Percentiles rank a stretch among this genome's conserved stretches.
Conservation (phyloP, 495 filamentous ascomycete species). For the Tetracladium setigerum region DNA sequence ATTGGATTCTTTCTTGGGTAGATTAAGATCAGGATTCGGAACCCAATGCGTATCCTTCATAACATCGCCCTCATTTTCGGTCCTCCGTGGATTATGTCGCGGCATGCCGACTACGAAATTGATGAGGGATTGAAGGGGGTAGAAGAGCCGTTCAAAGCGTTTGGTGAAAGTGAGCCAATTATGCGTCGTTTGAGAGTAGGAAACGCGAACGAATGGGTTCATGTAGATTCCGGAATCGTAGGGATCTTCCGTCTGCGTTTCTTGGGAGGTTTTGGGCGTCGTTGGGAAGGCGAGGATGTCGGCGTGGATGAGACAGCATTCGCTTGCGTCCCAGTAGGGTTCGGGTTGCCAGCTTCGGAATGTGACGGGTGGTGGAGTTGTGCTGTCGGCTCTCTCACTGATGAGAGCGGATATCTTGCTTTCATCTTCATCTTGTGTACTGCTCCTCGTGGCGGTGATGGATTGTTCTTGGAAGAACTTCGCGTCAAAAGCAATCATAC, state of each 20-base stretch:
- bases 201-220: slow-evolving; percentile 66
- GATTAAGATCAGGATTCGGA: slow-evolving; percentile 12
- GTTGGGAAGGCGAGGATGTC: slow-evolving; percentile 47
- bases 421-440: no score
- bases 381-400: neutral
- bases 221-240: slow-evolving; percentile 54
- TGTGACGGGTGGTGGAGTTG: neutral
- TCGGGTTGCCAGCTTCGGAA: slow-evolving; percentile 50
- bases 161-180: slow-evolving; percentile 46
- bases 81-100: slow-evolving; percentile 48
- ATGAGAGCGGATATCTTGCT: no score
- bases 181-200: slow-evolving; percentile 48
- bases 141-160: slow-evolving; percentile 53
- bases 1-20: neutral
- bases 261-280: slow-evolving; percentile 20
- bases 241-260: slow-evolving; percentile 25
- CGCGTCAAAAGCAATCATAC: slow-evolving; percentile 73
- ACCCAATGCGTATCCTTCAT: slow-evolving; percentile 50
- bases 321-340: slow-evolving; percentile 66
- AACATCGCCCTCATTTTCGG: slow-evolving; percentile 43
- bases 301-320: slow-evolving; percentile 73
- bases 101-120: slow-evolving; percentile 46
- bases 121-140: slow-evolving; percentile 44
- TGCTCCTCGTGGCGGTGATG: no score
- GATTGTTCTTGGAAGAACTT: slow-evolving; percentile 41